Evolutionary conservation across 1,139 yeast species (phyloP).

Genomic region (Fermentozyma sake): DNA sequence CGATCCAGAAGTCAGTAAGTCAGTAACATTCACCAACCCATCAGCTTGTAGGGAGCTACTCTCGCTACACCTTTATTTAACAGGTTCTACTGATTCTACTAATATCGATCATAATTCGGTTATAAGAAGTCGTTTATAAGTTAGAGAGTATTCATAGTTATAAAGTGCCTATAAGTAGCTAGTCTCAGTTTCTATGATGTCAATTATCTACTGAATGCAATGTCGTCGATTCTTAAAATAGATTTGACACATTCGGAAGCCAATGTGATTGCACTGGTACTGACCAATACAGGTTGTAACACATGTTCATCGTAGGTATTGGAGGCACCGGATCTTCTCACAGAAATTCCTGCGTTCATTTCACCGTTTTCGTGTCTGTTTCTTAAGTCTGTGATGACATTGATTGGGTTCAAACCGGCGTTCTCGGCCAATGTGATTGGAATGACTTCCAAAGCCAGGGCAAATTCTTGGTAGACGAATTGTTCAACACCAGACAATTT

Average conservation of each 20-base stretch:
- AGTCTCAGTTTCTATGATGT: no score
- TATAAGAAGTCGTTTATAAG: no score
- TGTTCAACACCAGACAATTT: slow-evolving; percentile 87
- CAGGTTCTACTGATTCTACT: no score
- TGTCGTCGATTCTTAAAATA: slow-evolving; percentile 92
- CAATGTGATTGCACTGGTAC: slow-evolving; percentile 86
- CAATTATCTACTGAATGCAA: slow-evolving; percentile 49
- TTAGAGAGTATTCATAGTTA: no score
- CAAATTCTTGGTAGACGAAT: slow-evolving; percentile 92
- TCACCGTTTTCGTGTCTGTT: slow-evolving; percentile 91
- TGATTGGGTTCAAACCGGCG: slow-evolving; percentile 93
- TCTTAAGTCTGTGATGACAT: slow-evolving; percentile 91
- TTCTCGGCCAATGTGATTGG: slow-evolving; percentile 98
- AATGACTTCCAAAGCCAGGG: slow-evolving; percentile 90
- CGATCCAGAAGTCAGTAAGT: no score
- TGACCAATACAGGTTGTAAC: slow-evolving; percentile 91
- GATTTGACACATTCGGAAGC: slow-evolving; percentile 97
- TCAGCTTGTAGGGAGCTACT: no score
- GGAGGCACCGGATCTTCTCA: slow-evolving; percentile 88
- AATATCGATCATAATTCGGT: no score
- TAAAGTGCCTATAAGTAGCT: no score
- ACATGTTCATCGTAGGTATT: slow-evolving; percentile 93
- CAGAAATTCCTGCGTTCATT: slow-evolving; percentile 91
- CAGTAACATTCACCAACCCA: no score
- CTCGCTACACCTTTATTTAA: no score